Base-by-base conservation (phyloP, 75 land plant species). In the Larix kaempferi region DNA sequence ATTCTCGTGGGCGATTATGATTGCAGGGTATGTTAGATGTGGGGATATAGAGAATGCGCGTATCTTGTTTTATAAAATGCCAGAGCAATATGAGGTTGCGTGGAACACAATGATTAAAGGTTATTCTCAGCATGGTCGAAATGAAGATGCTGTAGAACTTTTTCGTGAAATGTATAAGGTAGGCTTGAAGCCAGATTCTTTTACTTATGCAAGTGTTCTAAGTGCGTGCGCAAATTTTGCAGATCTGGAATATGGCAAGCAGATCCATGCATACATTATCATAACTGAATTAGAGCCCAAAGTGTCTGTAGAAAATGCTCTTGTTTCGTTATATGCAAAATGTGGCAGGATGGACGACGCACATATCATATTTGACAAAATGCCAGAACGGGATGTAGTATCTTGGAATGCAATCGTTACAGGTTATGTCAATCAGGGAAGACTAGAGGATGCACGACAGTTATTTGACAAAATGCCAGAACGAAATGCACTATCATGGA, bases 391-490 rank as follows among this genome's bases (percentile, higher is more conserved):
- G 44, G 72, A 88, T 81, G 78, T 74, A 22, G 78, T 82, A 52
- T 85, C 89, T 21, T 88, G 89, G 87, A 82, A 81, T 78, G 72
- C 82, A 74, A 79, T 88, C 27, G 73, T 88, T 29, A 39, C 79
- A 22, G 85, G 88, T 4, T 80, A 79, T 72, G 84, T 78, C 27
- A 84, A 56, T 74, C 56, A 55, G 75, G 82, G 88, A 1, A 57
- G 65, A 60, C 26, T 87, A 62, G 73, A 65, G 7, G 56, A 85
- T 66, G 87, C 88, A 1, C 73, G 67, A 39, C 67, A 71, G 35
- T 78, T 89, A 67, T 91, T 91, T 78, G 82, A 88, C 7, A 80
- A 79, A 77, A 88, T 88, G 89, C 82, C 91, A 33, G 78, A 74
- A 49, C 89, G 76, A 56, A 84, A 86, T 76, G 82, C 80, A 0